These are phyloP conservation scores for Aspergillus udagawae DNA, from an alignment of 2,329 filamentous ascomycete species.

Conservation along the genomic window DNA sequence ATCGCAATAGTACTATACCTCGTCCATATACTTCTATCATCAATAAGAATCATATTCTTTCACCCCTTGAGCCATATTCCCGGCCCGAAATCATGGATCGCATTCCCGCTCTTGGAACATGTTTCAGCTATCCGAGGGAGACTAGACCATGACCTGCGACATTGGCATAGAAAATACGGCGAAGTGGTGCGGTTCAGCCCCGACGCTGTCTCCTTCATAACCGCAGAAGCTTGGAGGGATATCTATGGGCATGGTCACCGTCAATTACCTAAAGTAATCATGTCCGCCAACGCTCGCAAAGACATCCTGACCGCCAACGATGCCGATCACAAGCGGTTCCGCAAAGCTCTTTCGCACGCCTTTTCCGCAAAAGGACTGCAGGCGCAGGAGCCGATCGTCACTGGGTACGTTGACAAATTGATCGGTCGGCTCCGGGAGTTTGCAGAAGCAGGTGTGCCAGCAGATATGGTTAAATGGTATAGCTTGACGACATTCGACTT, in stretches of 20 bases:
- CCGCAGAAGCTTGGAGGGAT: conserved; percentile 20
- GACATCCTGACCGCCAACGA: conserved; percentile 13
- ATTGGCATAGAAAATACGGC: conserved; percentile 13
- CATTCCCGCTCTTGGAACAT: conserved; percentile 11
- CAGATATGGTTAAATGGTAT: conserved; percentile 24
- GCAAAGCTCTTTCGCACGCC: conserved; percentile 29
- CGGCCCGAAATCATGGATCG: conserved; percentile 14
- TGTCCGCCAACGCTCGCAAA: neutral
- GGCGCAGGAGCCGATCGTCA: conserved; percentile 34
- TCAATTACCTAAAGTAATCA: conserved; percentile 9
- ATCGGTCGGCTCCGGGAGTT: conserved; percentile 18
- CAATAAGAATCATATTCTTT: conserved; percentile 13
- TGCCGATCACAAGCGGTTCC: conserved; percentile 21
- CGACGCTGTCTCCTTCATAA: conserved; percentile 29
- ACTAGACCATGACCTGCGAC: conserved; percentile 6
- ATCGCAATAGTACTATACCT: too few relatives aligned
- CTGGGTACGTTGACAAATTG: conserved; percentile 26
- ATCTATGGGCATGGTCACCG: conserved; percentile 20
- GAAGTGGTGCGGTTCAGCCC: conserved; percentile 29
- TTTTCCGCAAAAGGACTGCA: conserved; percentile 37
- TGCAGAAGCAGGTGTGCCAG: conserved; percentile 1
- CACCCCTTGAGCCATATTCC: conserved; percentile 12
- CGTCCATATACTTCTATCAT: too few relatives aligned
- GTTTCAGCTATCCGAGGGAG: conserved; percentile 6
- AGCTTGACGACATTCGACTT: conserved; percentile 24